These are phyloP conservation scores for Phylloporus sp. DNA, from an alignment of 768 basidiomycete species.

Conservation along the genomic window DNA sequence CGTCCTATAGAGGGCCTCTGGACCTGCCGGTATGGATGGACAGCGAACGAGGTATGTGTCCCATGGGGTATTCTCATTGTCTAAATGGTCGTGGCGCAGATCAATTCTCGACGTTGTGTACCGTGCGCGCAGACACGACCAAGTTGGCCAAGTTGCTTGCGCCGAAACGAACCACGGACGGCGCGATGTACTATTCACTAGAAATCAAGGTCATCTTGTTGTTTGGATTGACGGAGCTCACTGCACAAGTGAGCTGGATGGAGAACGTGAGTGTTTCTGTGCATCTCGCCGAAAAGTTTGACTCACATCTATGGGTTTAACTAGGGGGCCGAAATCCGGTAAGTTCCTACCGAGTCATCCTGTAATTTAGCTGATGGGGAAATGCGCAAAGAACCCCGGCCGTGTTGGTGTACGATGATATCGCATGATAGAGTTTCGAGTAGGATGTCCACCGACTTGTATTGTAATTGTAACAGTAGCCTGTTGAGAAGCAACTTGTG, in stretches of 20 bases:
- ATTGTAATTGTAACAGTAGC: not conserved
- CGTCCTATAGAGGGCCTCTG: conserved; percentile 29
- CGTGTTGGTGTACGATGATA: conserved; percentile 28
- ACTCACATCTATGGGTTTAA: not conserved
- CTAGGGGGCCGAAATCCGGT: conserved; percentile 38
- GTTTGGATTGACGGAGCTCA: conserved; percentile 51
- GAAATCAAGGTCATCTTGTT: no score
- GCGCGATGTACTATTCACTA: no score
- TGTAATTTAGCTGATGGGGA: not conserved
- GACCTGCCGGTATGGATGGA: conserved; percentile 32
- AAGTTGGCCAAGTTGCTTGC: conserved; percentile 24
- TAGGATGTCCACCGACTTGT: not conserved
- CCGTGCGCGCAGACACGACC: conserved; percentile 31
- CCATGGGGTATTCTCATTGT: not conserved
- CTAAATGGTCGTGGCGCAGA: conserved; percentile 15
- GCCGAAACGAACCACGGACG: conserved; percentile 19
- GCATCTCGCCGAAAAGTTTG: not conserved
- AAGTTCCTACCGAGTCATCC: not conserved
- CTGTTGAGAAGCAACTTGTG: not conserved
- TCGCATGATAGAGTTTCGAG: not conserved
- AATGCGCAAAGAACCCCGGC: conserved; percentile 23
- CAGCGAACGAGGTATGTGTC: conserved; percentile 26
- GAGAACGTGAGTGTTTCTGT: conserved; percentile 37
- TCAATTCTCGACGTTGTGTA: conserved; percentile 34
- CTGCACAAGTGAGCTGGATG: conserved; percentile 48